A percentile compares a stretch with the other conserved stretches of the same genome.
phyloP scores from a whole-genome alignment of 345 rosid species.

The Excoecaria agallocha region DNA sequence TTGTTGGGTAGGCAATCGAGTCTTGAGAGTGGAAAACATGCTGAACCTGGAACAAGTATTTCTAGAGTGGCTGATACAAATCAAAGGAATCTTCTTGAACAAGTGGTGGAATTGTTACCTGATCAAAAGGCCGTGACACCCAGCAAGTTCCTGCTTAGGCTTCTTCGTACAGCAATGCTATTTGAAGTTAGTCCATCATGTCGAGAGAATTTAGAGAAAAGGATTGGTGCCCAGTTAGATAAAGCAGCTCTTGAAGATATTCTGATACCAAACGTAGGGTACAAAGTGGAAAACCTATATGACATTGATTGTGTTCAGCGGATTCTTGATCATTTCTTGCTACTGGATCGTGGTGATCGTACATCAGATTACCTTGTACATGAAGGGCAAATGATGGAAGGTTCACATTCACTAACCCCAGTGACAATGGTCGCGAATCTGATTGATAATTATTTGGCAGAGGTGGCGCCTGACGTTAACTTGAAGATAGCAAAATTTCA shows the following conservation, averaged over 20 bases:
- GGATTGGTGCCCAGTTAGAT: slow-evolving; percentile 66
- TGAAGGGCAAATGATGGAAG: slow-evolving; percentile 51
- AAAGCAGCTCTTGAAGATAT: slow-evolving; percentile 78
- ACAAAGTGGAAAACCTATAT: slow-evolving; percentile 71
- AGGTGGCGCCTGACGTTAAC: slow-evolving; percentile 90
- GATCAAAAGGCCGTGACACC: slow-evolving; percentile 48
- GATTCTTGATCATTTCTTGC: slow-evolving; percentile 77
- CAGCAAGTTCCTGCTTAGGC: slow-evolving; percentile 72
- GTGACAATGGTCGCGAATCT: slow-evolving; percentile 69
- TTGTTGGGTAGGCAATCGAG: slow-evolving; percentile 53
- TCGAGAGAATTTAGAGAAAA: slow-evolving; percentile 63
- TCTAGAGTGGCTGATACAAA: slow-evolving; percentile 37
- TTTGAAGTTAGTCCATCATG: slow-evolving; percentile 52
- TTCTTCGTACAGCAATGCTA: slow-evolving; percentile 72
- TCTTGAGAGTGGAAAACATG: slow-evolving; percentile 25
- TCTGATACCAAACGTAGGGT: slow-evolving; percentile 70
- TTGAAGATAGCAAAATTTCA: slow-evolving; percentile 67
- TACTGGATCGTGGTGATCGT: slow-evolving; percentile 35
- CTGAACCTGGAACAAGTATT: slow-evolving; percentile 28
- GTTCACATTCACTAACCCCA: slow-evolving; percentile 51
- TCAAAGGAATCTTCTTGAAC: slow-evolving; percentile 70
- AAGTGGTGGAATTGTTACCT: slow-evolving; percentile 68
- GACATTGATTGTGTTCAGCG: slow-evolving; percentile 79
- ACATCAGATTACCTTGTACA: slow-evolving; percentile 37
- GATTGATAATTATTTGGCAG: slow-evolving; percentile 80